Base-by-base conservation (phyloP, 2,329 filamentous ascomycete genomes). In the Beauveria sp. region DNA sequence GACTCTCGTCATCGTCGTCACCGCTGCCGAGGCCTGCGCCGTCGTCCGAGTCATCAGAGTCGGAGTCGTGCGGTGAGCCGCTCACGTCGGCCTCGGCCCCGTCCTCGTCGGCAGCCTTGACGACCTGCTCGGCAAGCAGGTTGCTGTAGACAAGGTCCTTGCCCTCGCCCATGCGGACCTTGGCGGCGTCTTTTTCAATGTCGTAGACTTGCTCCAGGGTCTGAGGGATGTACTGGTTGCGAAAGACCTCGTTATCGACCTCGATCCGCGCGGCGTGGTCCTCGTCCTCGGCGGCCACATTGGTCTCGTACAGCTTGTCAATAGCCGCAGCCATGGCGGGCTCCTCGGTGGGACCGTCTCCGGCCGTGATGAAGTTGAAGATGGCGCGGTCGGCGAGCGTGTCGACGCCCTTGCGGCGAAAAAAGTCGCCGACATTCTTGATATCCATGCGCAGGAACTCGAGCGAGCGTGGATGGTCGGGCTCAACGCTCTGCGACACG, bases 401-500 rank as follows among this genome's bases (percentile, higher is more conserved):
- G 64, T 96, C 87, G 2, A 98, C 91, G 46, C 88, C 89, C 73
- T 96, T 88, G 22, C 90, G 84, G 34, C 87, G 82, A 84, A 98
- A 99, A 76, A 96, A 99, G 73, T 96, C 91, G 24, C 87, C 89
- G 1, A 96, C 86, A 71, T 99, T 99, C 81, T 97, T 98, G 75
- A 99, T 92, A 72, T 99, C 95, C 93, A 97, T 98, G 40, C 95
- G 88, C 68, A 99, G 76, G 72, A 99, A 99, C 72, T 98, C 93
- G 34, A 96, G 81, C 2, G 90, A 93, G 62, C 91, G 85, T 0
- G 95, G 95, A 74, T 99, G 95, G 68, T 98, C 93, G 67, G 96
- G 93, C 78, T 98, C 96, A 22, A 99, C 95, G 71, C 90, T 95
- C 77, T 99, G 95, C 61, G 91, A 96, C 49, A 99, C 95, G 75